These are phyloP conservation scores for Taphrina pruni DNA, from an alignment of 1,139 yeast species.

Conservation along the genomic window DNA sequence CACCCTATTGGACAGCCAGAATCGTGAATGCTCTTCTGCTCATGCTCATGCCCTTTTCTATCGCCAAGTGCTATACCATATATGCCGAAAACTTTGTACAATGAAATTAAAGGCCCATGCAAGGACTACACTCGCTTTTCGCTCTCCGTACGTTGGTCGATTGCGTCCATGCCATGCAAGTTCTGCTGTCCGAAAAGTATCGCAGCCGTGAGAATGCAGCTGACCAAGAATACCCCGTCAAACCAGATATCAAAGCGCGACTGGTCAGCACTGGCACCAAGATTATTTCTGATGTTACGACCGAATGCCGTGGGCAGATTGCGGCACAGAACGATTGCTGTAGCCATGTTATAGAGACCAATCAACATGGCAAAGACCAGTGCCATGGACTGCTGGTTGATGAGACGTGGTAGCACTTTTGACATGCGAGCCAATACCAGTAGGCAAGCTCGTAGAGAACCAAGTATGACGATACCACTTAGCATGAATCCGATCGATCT, in stretches of 20 bases:
- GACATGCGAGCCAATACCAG: constrained; percentile 50
- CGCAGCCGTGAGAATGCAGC: constrained; percentile 61
- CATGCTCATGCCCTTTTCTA: no score
- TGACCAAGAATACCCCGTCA: constrained; percentile 70
- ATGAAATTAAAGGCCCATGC: no score
- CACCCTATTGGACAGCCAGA: no score
- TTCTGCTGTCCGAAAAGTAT: constrained; percentile 51
- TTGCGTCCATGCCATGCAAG: constrained; percentile 41
- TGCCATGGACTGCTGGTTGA: constrained; percentile 48
- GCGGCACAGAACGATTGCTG: constrained; percentile 76
- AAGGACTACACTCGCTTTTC: constrained; percentile 44
- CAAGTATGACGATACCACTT: constrained; percentile 68
- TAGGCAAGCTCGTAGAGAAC: constrained; percentile 59
- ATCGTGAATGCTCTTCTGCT: no score
- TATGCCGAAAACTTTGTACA: no score
- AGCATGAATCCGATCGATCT: constrained; percentile 68
- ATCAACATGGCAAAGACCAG: constrained; percentile 70
- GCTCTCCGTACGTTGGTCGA: constrained; percentile 44
- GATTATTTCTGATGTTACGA: constrained; percentile 60
- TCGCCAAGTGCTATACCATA: no score
- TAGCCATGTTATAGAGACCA: constrained; percentile 80
- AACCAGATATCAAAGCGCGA: constrained; percentile 78
- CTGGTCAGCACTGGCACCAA: constrained; percentile 60
- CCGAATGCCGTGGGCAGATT: constrained; percentile 69
- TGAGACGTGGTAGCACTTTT: constrained; percentile 49